Percentiles rank a stretch among this genome's conserved stretches.
phyloP scores from a whole-genome alignment of 2,329 filamentous ascomycete species.

The Westerdykella aurantiaca region DNA sequence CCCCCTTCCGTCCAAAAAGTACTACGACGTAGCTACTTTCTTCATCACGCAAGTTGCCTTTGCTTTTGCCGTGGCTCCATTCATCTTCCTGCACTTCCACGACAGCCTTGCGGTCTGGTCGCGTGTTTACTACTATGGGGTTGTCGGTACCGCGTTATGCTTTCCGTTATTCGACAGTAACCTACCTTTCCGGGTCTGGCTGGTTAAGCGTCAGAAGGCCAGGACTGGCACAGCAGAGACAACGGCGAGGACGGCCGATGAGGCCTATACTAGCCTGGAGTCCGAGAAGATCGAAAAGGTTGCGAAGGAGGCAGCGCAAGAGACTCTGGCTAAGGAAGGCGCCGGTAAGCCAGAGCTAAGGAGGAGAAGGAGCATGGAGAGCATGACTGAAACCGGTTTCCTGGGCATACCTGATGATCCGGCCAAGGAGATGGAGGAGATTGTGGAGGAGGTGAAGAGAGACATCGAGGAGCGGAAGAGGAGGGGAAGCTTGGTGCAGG shows the following conservation, averaged over 20 bases:
- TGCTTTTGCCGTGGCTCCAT: conserved; percentile 76
- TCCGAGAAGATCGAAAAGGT: conserved; percentile 24
- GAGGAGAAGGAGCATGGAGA: conserved; percentile 54
- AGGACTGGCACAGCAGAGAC: conserved; percentile 21
- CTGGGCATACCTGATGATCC: conserved; percentile 76
- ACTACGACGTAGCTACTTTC: conserved; percentile 77
- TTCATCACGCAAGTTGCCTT: conserved; percentile 75
- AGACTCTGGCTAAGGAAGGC: conserved; percentile 10
- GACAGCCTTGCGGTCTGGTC: conserved; percentile 72
- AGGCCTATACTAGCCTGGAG: neutral
- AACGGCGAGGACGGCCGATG: conserved; percentile 35
- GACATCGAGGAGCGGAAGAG: conserved; percentile 61
- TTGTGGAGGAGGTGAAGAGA: conserved; percentile 64
- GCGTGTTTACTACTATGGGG: conserved; percentile 81
- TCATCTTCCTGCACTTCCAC: conserved; percentile 70
- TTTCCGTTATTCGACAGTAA: conserved; percentile 77
- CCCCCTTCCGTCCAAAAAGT: conserved; percentile 60
- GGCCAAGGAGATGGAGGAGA: conserved; percentile 68
- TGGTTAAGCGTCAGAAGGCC: conserved; percentile 31
- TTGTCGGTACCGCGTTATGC: conserved; percentile 59
- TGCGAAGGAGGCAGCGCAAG: conserved; percentile 30
- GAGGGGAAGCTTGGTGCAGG: conserved; percentile 37
- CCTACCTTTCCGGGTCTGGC: conserved; percentile 52
- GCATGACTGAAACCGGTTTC: conserved; percentile 52
- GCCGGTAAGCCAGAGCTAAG: conserved; percentile 28